Evolutionary conservation across 2,329 filamentous ascomycete genomes (phyloP).

Genomic region (Clonostachys rosea): DNA sequence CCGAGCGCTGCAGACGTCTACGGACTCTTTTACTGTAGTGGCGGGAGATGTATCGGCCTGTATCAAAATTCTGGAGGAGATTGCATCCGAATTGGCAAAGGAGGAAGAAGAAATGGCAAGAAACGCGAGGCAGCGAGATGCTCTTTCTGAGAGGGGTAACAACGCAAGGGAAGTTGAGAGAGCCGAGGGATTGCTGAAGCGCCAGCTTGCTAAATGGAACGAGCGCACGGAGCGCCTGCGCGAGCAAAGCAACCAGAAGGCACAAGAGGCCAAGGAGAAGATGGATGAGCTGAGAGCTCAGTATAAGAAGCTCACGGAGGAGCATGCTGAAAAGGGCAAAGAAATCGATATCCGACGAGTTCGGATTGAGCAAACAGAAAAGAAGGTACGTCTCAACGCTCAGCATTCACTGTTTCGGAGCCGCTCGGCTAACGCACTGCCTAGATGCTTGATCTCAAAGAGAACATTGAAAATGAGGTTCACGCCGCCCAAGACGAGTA

Average conservation of each 20-base stretch:
- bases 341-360: slow-evolving; percentile 91
- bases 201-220: slow-evolving; percentile 80
- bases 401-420: neutral
- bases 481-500: slow-evolving; percentile 90
- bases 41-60: slow-evolving; percentile 81
- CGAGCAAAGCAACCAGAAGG: slow-evolving; percentile 76
- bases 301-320: slow-evolving; percentile 77
- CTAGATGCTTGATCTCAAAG: slow-evolving; percentile 95
- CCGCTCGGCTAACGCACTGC: slow-evolving; percentile 5
- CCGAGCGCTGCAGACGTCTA: slow-evolving; percentile 86
- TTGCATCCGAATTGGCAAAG: slow-evolving; percentile 76
- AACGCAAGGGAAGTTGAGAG: slow-evolving; percentile 90
- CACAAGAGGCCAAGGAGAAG: slow-evolving; percentile 72
- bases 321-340: slow-evolving; percentile 79
- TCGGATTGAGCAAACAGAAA: slow-evolving; percentile 97
- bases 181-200: slow-evolving; percentile 75
- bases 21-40: slow-evolving; percentile 83
- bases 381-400: slow-evolving; percentile 65
- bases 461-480: slow-evolving; percentile 94
- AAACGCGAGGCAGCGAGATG: slow-evolving; percentile 78
- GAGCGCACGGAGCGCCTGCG: slow-evolving; percentile 83
- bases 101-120: slow-evolving; percentile 86
- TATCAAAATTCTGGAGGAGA: slow-evolving; percentile 85
- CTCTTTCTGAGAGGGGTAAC: slow-evolving; percentile 80
- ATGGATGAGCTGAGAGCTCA: slow-evolving; percentile 85